Percentiles rank a stretch among this genome's conserved stretches.
These are phyloP conservation scores for Eimeria falciformis DNA, from an alignment of 169 alveolate species.

Conservation along the genomic window DNA sequence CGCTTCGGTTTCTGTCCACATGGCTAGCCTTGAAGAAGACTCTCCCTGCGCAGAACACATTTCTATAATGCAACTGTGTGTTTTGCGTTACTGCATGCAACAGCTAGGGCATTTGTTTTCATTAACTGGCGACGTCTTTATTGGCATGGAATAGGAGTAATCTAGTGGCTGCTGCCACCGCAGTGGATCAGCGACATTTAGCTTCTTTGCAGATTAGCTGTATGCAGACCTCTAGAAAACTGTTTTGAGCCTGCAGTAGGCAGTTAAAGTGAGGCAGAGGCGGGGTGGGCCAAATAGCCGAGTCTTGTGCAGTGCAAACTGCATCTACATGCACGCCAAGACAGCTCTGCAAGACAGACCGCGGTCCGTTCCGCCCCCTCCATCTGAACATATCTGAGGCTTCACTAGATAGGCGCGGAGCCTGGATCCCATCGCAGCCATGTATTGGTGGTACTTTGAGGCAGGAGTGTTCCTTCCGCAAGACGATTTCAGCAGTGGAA, in stretches of 20 bases:
- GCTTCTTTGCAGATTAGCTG: neutral
- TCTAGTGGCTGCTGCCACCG: too few species aligned
- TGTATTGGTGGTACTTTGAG: too few species aligned
- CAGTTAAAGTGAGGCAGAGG: constrained; percentile 17
- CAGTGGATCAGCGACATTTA: too few species aligned
- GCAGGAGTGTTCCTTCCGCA: too few species aligned
- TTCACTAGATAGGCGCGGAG: neutral
- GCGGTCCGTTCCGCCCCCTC: constrained; percentile 32
- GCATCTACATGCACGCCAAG: constrained; percentile 33
- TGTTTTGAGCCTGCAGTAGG: neutral
- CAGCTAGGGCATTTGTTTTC: too few species aligned
- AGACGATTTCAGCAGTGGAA: neutral
- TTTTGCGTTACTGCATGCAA: neutral
- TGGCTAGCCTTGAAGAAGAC: neutral
- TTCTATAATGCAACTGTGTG: too few species aligned
- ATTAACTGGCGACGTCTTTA: too few species aligned
- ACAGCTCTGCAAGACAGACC: constrained; percentile 49
- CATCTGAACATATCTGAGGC: neutral
- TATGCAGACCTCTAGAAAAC: neutral
- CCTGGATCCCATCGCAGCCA: too few species aligned
- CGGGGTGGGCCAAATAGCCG: constrained; percentile 21
- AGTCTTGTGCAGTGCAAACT: neutral
- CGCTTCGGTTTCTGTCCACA: constrained; percentile 52
- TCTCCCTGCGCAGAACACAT: neutral
- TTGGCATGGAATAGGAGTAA: too few species aligned